Evolutionary conservation across 1,139 yeast species (phyloP), one percentile per base, ranked within the genome.

Genomic region (Kodamaea fungicola): DNA sequence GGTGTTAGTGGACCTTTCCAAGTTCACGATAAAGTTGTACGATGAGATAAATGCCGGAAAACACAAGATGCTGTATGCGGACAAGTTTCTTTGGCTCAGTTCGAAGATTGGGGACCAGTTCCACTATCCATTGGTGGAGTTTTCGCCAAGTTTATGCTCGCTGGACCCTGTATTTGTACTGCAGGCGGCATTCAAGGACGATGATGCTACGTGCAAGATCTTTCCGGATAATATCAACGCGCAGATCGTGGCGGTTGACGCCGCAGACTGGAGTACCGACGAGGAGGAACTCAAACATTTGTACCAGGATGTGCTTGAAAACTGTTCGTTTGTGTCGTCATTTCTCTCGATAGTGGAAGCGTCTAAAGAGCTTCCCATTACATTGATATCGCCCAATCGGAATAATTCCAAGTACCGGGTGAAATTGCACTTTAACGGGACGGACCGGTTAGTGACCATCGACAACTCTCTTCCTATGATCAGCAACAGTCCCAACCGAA

Each of bases 321-420:
- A 86, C 53, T 87, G 96, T 56, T 83, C 95, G 0, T 76, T 86
- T 47, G 87, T 86, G 2, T 81, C 88, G 3, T 71, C 88, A 0
- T 54, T 83, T 27, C 61, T 83, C 22, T 71, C 81, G 1, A 56
- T 73, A 1, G 52, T 61, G 3, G 52, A 52, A 31, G 36, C 30
- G 37, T 53, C 47, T 33, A 38, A 47, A 9, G 39, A 38, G 2
- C 43, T 31, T 10, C 45, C 56, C 7, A 35, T 37, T 23, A 41
- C 47, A 3, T 39, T 49, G 8, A 56, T 71, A 2, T 30, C 50
- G 1, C 74, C 74, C 1, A 61, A 60, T 22, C 28, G 13, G 1
- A 37, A 51, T 2, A 45, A 55, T 5, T 53, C 63, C 2, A 54
- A 61, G 34, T 80, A 72, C 51, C 64, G 49, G 21, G 62, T 67